Evolutionary conservation across 345 rosid species (phyloP).

Genomic region (Xanthoceras sorbifolium): DNA sequence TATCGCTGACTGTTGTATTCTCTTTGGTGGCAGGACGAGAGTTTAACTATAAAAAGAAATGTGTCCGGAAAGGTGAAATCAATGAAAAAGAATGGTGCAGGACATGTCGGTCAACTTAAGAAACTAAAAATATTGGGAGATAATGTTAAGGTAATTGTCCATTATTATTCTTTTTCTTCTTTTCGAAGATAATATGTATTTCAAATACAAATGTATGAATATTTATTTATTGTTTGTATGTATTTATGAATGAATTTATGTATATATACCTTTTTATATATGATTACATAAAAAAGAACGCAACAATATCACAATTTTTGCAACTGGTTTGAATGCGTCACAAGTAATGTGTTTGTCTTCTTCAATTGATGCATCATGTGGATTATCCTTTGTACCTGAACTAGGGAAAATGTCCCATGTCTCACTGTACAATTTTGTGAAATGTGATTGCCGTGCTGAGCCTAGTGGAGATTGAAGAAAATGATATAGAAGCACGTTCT

Average conservation of each 20-base stretch:
- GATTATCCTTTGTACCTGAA: constrained; percentile 1
- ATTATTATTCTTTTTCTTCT: neutral
- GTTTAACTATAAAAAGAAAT: constrained; percentile 42
- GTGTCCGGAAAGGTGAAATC: constrained; percentile 56
- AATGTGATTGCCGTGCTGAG: neutral
- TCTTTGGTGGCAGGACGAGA: constrained; percentile 53
- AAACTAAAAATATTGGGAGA: constrained; percentile 84
- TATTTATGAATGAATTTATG: too few relatives aligned
- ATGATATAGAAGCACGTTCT: neutral
- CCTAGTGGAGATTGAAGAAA: neutral
- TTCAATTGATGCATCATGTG: constrained; percentile 8
- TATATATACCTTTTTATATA: neutral
- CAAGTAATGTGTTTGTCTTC: neutral
- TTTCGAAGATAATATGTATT: neutral
- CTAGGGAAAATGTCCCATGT: neutral
- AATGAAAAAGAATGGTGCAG: constrained; percentile 43
- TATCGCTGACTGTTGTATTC: constrained; percentile 7
- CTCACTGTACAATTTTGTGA: neutral
- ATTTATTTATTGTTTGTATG: neutral
- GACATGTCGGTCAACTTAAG: constrained; percentile 37
- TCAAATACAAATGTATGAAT: neutral
- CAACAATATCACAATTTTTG: too few relatives aligned
- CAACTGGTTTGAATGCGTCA: neutral
- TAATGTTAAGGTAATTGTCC: constrained; percentile 62
- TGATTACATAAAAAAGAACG: neutral